These are phyloP conservation scores for Escallonia herrerae DNA, from an alignment of 129 eudicot genomes.

Conservation along the genomic window DNA sequence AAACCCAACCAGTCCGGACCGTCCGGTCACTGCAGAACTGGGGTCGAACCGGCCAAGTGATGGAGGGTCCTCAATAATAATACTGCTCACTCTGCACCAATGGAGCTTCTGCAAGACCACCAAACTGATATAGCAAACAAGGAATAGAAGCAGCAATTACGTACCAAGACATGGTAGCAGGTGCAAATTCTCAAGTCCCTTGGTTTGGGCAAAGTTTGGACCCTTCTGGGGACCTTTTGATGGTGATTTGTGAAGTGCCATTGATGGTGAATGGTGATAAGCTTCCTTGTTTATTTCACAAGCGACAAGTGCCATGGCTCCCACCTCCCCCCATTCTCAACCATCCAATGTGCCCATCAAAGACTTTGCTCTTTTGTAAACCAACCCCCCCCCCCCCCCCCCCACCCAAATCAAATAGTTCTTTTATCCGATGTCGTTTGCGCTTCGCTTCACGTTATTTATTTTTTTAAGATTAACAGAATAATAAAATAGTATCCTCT, in stretches of 20 bases:
- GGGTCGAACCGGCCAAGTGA: not conserved
- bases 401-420: too few species aligned
- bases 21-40: not conserved
- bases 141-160: not conserved
- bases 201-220: not conserved
- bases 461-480: not conserved
- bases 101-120: not conserved
- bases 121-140: not conserved
- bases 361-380: not conserved
- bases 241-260: not conserved
- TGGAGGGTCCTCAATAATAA: constrained; percentile 1
- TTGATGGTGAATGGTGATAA: constrained; percentile 23
- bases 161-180: too few species aligned
- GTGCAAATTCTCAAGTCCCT: not conserved
- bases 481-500: too few species aligned
- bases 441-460: not conserved
- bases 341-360: constrained; percentile 26
- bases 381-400: not conserved
- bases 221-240: not conserved
- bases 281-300: constrained; percentile 10
- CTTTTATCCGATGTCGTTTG: not conserved
- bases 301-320: constrained; percentile 7
- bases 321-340: constrained; percentile 5
- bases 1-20: not conserved
- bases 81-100: not conserved